These are phyloP conservation scores for Isabelozyma heimii DNA, from an alignment of 805 yeast genomes.

Conservation along the genomic window DNA sequence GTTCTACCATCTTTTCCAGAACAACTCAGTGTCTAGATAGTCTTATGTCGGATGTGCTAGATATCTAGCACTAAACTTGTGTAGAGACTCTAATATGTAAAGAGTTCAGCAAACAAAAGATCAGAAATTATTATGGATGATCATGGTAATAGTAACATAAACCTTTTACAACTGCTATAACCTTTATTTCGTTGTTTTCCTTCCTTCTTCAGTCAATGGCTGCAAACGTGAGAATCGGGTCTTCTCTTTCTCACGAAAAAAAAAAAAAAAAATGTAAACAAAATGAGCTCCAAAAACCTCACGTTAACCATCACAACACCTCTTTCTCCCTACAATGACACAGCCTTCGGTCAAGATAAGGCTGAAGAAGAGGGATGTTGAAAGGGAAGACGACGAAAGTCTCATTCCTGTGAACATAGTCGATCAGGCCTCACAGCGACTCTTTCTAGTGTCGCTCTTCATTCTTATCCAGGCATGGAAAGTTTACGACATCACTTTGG, in stretches of 20 bases:
- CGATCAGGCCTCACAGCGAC: constrained; percentile 76
- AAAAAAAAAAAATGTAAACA: background rate
- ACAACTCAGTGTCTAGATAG: too few species aligned
- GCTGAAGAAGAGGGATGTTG: background rate
- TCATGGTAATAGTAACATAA: too few species aligned
- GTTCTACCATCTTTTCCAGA: too few species aligned
- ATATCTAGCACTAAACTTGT: too few species aligned
- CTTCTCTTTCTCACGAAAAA: background rate
- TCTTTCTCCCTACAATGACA: background rate
- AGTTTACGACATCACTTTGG: constrained; percentile 61
- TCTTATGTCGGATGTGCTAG: too few species aligned
- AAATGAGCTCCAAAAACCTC: background rate
- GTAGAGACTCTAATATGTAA: too few species aligned
- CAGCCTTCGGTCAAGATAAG: background rate
- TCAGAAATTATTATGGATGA: too few species aligned
- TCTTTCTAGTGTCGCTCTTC: constrained; percentile 63
- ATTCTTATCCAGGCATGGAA: constrained; percentile 83
- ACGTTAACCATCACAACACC: background rate
- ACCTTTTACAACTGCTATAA: too few species aligned
- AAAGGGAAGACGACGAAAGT: background rate
- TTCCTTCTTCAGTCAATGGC: background rate
- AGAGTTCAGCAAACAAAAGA: too few species aligned
- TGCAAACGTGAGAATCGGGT: background rate
- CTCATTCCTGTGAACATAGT: constrained; percentile 59
- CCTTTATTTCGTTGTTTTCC: too few species aligned